phyloP scores from a whole-genome alignment of 768 basidiomycete species.

The Lactarius hengduanensis region DNA sequence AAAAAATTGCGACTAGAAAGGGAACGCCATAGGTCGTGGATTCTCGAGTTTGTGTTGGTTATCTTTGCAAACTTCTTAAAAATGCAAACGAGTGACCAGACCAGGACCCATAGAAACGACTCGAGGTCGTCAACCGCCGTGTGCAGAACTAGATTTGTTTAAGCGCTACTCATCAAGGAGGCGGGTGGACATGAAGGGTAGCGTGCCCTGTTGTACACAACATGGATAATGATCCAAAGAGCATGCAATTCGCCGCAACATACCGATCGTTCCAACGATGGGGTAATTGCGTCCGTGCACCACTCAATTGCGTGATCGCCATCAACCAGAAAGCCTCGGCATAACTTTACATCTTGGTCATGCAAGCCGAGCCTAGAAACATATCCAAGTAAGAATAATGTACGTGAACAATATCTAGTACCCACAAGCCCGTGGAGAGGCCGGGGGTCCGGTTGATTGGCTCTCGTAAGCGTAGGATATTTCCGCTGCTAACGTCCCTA shows the following conservation, averaged over 20 bases:
- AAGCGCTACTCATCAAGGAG: not conserved
- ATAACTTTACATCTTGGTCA: not conserved
- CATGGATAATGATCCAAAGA: too few species aligned
- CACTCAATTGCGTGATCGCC: constrained; percentile 5
- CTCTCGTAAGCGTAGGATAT: not conserved
- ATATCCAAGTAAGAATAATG: not conserved
- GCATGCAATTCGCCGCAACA: fast-evolving
- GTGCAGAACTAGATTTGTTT: not conserved
- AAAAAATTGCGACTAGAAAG: not conserved
- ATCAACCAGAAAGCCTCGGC: constrained; percentile 1
- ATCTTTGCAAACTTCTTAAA: not conserved
- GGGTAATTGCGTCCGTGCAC: not conserved
- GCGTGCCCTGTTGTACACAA: not conserved
- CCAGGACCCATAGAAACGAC: not conserved
- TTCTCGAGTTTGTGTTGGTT: not conserved
- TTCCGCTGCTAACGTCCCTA: not conserved
- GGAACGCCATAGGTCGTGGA: not conserved
- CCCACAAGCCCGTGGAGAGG: not conserved
- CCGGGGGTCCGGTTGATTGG: not conserved
- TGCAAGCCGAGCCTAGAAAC: not conserved
- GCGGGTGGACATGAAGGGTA: not conserved
- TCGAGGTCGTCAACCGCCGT: constrained; percentile 5
- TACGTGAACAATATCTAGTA: not conserved
- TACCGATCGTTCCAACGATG: not conserved
- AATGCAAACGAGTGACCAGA: not conserved